These are phyloP conservation scores for Allantophomopsis lycopodina DNA, from an alignment of 2,329 filamentous ascomycete genomes.

Conservation along the genomic window DNA sequence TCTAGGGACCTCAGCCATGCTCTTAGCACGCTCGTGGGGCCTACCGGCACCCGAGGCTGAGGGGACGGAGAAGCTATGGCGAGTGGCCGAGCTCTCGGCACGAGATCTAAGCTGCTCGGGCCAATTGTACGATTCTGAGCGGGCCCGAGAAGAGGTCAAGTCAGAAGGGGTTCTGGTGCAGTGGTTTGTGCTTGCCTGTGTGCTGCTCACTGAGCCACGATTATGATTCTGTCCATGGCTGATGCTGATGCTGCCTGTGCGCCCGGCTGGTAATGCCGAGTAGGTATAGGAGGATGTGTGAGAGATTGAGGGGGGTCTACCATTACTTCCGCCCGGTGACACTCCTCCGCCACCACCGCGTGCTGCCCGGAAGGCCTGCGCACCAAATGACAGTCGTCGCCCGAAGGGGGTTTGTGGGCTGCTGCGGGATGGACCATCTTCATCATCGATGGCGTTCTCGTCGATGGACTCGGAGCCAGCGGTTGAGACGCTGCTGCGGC, in stretches of 20 bases:
- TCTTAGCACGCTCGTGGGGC: conserved; percentile 51
- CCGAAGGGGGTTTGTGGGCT: conserved; percentile 62
- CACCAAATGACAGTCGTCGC: conserved; percentile 82
- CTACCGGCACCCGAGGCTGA: conserved; percentile 20
- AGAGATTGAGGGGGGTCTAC: conserved; percentile 18
- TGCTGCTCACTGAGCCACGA: conserved; percentile 7
- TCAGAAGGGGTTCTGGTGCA: conserved; percentile 51
- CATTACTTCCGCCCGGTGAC: conserved; percentile 12
- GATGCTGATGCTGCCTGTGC: not conserved
- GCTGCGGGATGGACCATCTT: conserved; percentile 35
- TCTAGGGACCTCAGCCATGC: conserved; percentile 48
- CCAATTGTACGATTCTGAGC: conserved; percentile 86
- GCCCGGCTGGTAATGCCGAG: too few relatives aligned
- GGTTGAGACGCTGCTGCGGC: conserved; percentile 59
- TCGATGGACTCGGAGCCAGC: conserved; percentile 50
- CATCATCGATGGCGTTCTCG: conserved; percentile 62
- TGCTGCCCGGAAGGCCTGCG: conserved; percentile 40
- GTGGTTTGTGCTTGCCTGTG: conserved; percentile 43
- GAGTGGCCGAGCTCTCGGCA: conserved; percentile 63
- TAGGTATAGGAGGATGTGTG: conserved; percentile 2
- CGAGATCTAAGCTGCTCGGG: conserved; percentile 88
- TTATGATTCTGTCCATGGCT: too few relatives aligned
- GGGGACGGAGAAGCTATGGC: conserved; percentile 37
- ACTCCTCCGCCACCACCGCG: conserved; percentile 17
- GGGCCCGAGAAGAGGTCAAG: conserved; percentile 32